Evolutionary conservation across 1,139 yeast species (phyloP).

Genomic region (Candida tetrigidarum): DNA sequence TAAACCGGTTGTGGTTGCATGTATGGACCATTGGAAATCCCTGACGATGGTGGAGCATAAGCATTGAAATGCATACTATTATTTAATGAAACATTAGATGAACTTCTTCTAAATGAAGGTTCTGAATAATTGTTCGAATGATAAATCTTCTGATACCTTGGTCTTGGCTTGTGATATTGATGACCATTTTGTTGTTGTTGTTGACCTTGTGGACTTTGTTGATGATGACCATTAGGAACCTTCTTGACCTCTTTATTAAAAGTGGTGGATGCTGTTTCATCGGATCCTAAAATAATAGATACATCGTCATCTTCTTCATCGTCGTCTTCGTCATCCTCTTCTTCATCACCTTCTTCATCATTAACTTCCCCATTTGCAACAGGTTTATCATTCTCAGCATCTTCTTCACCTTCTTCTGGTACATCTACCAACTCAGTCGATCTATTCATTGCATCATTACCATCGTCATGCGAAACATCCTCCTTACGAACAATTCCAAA

Average conservation of each 20-base stretch:
- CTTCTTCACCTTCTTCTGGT: conserved; percentile 15
- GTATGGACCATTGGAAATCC: conserved; percentile 18
- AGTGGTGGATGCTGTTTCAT: conserved; percentile 34
- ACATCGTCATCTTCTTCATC: conserved; percentile 48
- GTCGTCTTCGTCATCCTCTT: conserved; percentile 32
- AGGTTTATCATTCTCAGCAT: conserved; percentile 3
- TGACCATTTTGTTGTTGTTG: conserved; percentile 16
- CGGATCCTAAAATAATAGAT: conserved; percentile 47
- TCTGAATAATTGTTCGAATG: conserved; percentile 23
- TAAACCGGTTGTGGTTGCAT: conserved; percentile 23
- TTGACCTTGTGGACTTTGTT: conserved; percentile 17
- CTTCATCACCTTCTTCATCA: conserved; percentile 23
- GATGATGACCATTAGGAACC: background rate
- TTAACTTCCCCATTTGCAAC: conserved; percentile 19
- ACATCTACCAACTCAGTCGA: conserved; percentile 34
- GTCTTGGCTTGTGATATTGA: conserved; percentile 2
- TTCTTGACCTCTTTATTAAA: conserved; percentile 8
- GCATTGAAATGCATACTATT: conserved; percentile 21
- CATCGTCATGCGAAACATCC: conserved; percentile 15
- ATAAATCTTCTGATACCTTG: conserved; percentile 18
- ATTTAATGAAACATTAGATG: conserved; percentile 31
- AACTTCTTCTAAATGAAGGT: conserved; percentile 23
- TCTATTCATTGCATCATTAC: conserved; percentile 22
- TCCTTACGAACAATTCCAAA: conserved; percentile 44
- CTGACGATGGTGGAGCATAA: conserved; percentile 11